phyloP scores from a whole-genome alignment of 805 yeast genomes.

The Maudiozyma saulgeensis region DNA sequence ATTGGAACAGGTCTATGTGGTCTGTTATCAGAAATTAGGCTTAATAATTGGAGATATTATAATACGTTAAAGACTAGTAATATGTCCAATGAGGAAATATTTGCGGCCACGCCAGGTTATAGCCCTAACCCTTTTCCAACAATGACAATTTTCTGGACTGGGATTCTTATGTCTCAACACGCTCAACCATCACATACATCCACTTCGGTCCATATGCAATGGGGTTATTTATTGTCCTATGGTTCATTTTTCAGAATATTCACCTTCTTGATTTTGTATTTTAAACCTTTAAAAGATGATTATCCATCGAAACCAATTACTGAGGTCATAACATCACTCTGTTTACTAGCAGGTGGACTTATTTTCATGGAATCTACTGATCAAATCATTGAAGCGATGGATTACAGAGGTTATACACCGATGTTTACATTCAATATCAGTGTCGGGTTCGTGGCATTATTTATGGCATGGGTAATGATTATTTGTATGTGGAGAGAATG shows the following conservation, averaged over 20 bases:
- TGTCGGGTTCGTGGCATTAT: slow-evolving; percentile 64
- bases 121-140: slow-evolving; percentile 94
- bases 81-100: slow-evolving; percentile 2
- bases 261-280: slow-evolving; percentile 49
- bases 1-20: slow-evolving; percentile 93
- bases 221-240: slow-evolving; percentile 81
- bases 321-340: slow-evolving; percentile 70
- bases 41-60: slow-evolving; percentile 50
- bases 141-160: slow-evolving; percentile 92
- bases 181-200: slow-evolving; percentile 73
- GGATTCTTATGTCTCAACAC: slow-evolving; percentile 90
- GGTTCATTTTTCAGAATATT: slow-evolving; percentile 70
- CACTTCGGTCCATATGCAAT: slow-evolving; percentile 75
- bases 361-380: slow-evolving; percentile 89
- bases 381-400: slow-evolving; percentile 72
- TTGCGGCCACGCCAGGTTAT: slow-evolving; percentile 55
- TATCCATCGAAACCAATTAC: slow-evolving; percentile 72
- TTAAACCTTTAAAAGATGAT: slow-evolving; percentile 30
- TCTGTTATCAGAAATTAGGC: slow-evolving; percentile 61
- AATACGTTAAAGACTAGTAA: slow-evolving; percentile 29
- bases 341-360: slow-evolving; percentile 78
- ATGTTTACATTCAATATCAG: slow-evolving; percentile 88
- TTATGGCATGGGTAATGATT: slow-evolving; percentile 84
- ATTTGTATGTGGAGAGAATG: slow-evolving; percentile 55
- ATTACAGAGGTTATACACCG: slow-evolving; percentile 69